Conservation (phyloP, 768 basidiomycete species). For the Sistotremastrum niveocremeum region DNA sequence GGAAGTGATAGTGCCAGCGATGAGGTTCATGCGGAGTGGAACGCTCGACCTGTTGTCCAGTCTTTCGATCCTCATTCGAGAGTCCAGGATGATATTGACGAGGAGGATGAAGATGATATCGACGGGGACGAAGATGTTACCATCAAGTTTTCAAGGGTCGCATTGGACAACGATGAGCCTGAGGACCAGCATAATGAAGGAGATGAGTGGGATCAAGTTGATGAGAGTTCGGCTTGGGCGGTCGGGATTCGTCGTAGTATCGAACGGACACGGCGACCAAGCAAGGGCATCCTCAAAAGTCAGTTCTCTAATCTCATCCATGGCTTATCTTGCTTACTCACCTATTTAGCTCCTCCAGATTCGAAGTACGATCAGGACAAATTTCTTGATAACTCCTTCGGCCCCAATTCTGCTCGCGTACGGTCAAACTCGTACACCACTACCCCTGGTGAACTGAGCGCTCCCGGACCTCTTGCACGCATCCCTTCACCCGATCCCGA, state of each 20-base stretch:
- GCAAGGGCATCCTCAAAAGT: slow-evolving; percentile 87
- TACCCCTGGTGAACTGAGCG: slow-evolving; percentile 33
- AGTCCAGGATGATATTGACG: slow-evolving; percentile 70
- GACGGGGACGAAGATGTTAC: slow-evolving; percentile 64
- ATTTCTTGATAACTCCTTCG: slow-evolving; percentile 31
- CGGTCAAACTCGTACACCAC: slow-evolving; percentile 79
- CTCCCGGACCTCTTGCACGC: slow-evolving; percentile 65
- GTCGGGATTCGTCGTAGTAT: slow-evolving; percentile 56
- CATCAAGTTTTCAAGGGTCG: slow-evolving; percentile 36
- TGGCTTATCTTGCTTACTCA: slow-evolving; percentile 5
- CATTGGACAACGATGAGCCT: slow-evolving; percentile 11
- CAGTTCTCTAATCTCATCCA: slow-evolving; percentile 18
- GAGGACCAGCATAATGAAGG: slow-evolving; percentile 35
- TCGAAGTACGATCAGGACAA: slow-evolving; percentile 57
- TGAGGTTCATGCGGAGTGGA: slow-evolving; percentile 24
- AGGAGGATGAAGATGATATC: slow-evolving; percentile 52
- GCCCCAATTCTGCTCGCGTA: slow-evolving; percentile 33
- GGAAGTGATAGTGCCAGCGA: slow-evolving; percentile 41
- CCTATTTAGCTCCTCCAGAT: slow-evolving; percentile 26
- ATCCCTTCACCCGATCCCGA: slow-evolving; percentile 77
- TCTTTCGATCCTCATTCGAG: slow-evolving; percentile 31
- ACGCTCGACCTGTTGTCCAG: slow-evolving; percentile 20
- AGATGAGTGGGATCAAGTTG: slow-evolving; percentile 29
- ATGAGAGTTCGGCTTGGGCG: slow-evolving; percentile 67
- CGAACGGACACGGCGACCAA: slow-evolving; percentile 50